phyloP scores from a whole-genome alignment of 2,329 filamentous ascomycete genomes.

The Exophiala lecanii-corni region DNA sequence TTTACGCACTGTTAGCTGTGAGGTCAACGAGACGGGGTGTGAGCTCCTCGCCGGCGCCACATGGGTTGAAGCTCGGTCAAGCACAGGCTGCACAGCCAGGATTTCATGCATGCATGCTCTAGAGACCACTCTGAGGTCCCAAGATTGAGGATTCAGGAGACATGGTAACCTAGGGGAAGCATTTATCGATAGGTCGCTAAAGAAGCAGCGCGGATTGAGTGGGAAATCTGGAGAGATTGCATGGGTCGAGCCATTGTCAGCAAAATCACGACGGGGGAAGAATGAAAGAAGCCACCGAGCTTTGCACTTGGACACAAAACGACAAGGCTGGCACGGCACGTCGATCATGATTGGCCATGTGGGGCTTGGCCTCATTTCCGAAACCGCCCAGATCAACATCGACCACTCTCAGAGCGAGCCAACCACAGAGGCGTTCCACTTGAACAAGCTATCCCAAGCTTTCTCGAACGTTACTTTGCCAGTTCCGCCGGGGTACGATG shows the following conservation, averaged over 20 bases:
- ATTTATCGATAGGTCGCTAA: background rate
- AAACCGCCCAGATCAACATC: constrained; percentile 2
- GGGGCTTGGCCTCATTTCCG: constrained; percentile 3
- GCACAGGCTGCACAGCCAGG: no score
- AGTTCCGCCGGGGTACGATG: no score
- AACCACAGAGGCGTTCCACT: background rate
- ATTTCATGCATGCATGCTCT: no score
- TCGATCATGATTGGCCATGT: background rate
- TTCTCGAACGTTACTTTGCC: background rate
- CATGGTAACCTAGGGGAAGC: no score
- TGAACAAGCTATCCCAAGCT: constrained; percentile 1
- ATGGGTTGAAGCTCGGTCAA: background rate
- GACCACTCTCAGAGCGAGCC: background rate
- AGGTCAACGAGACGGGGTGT: background rate
- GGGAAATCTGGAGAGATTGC: background rate
- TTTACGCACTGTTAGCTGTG: background rate
- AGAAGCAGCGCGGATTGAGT: background rate
- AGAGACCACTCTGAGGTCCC: no score
- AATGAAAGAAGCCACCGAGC: background rate
- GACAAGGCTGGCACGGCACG: background rate
- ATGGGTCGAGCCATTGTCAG: background rate
- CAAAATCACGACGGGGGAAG: background rate
- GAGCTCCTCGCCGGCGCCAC: background rate
- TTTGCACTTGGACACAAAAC: background rate
- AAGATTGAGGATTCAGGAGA: no score